Base-by-base conservation (phyloP, 495 filamentous ascomycete species). In the Parachaetomium inaequale region DNA sequence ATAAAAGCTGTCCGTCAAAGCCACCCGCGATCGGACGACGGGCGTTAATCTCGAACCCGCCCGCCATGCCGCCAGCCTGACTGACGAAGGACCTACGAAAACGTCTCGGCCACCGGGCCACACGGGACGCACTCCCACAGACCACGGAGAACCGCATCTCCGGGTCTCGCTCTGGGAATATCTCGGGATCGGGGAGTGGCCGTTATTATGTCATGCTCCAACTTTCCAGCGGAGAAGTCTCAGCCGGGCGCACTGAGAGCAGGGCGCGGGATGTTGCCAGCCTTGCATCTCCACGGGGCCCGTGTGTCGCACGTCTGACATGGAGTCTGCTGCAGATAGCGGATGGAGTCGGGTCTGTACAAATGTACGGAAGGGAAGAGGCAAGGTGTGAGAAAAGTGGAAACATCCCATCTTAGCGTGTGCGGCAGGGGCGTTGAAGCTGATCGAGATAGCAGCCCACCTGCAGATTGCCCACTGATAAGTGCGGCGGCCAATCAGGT, bases 261-360 rank as follows among this genome's bases (percentile, higher is more conserved):
- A n/a, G 17, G 12, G 50, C 59, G 59, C 40, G 59, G 59, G 59
- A 61, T 61, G 59, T 1, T n/a, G 15, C 17, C 53, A 32, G 51
- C 31, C 38, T 62, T 26, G 43, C 60, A 62, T 62, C 31, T 62
- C 60, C 51, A 62, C 60, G 60, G 60, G 26, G 49, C 7, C 2
- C 19, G 43, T 46, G 1, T n/a, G 50, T 55, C 36, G 53, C 53
- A 55, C 34, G 28, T 31, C 50, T 52, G 28, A 32, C 50, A 38
- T 31, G 49, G n/a, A 21, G 19, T 54, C 31, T 11, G 31, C 29
- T 7, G n/a, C 31, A 17, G 46, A 50, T 17, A 17, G 40, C 26
- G 23, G 26, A 10, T 21, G 42, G n/a, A 45, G 17, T 4, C 4
- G 5, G 4, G n/a, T 19, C 3, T 5, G 10, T 23, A 45, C 42